Percentiles rank a stretch among this genome's conserved stretches.
phyloP scores from a whole-genome alignment of 108 stramenopile genomes.

The Bacterosira constricta region DNA sequence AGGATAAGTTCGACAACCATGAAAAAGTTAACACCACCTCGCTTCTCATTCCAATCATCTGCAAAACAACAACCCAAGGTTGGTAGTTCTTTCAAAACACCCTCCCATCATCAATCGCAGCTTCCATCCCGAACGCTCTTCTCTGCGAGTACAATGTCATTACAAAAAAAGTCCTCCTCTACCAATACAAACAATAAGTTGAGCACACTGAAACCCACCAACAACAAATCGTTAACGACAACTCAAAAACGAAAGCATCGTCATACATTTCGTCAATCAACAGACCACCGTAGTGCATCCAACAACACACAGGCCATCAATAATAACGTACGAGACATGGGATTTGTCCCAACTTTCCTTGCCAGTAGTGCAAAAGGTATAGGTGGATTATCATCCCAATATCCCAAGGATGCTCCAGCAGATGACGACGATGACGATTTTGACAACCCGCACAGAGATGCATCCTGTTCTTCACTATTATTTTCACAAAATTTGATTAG shows the following conservation, averaged over 20 bases:
- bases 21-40: constrained; percentile 7
- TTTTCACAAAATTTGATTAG: background rate
- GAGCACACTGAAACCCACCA: constrained; percentile 10
- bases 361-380: background rate
- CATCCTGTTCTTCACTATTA: background rate
- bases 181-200: background rate
- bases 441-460: background rate
- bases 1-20: background rate
- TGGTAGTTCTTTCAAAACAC: constrained; percentile 14
- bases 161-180: background rate
- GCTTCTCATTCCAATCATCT: constrained; percentile 21
- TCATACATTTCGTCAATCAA: constrained; percentile 25
- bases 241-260: background rate
- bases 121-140: constrained; percentile 4
- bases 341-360: background rate
- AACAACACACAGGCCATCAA: background rate
- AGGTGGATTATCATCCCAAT: background rate
- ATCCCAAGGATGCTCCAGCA: background rate
- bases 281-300: background rate
- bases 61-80: constrained; percentile 1
- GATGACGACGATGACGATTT: background rate
- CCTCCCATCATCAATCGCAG: constrained; percentile 1
- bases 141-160: background rate
- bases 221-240: background rate
- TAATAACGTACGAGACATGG: background rate